Conservation (phyloP, 176 grass and related monocot genomes). For the Cenchrus americanus region DNA sequence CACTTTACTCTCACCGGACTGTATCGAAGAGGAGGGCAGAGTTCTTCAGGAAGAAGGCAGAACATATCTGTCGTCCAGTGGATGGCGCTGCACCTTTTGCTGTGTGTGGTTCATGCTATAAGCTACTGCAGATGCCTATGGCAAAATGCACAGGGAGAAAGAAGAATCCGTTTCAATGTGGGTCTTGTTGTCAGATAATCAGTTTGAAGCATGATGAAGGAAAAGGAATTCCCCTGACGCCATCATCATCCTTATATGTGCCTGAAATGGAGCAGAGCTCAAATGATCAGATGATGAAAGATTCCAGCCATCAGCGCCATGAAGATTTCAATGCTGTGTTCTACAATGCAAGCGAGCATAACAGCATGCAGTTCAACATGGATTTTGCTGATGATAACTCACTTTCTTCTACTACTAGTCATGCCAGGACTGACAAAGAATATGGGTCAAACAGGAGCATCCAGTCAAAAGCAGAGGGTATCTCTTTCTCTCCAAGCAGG, state of each 20-base stretch:
- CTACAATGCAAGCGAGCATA: conserved; percentile 56
- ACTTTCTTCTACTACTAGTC: conserved; percentile 44
- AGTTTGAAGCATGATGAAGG: conserved; percentile 48
- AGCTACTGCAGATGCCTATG: conserved; percentile 75
- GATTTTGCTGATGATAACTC: conserved; percentile 62
- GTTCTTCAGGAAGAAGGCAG: conserved; percentile 64
- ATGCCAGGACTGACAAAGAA: conserved; percentile 43
- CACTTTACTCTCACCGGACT: conserved; percentile 53
- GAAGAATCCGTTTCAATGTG: conserved; percentile 57
- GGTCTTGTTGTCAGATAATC: conserved; percentile 68
- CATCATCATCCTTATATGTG: conserved; percentile 27
- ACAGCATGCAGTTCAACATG: conserved; percentile 46
- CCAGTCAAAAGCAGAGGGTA: conserved; percentile 44
- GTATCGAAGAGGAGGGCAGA: conserved; percentile 54
- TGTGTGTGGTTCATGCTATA: conserved; percentile 74
- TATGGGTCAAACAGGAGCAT: conserved; percentile 50
- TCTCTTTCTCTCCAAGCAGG: conserved; percentile 42
- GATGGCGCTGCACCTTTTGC: conserved; percentile 81
- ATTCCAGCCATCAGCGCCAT: conserved; percentile 50
- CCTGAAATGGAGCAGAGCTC: conserved; percentile 51
- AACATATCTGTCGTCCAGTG: conserved; percentile 60
- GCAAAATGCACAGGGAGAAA: conserved; percentile 53
- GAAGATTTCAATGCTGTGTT: conserved; percentile 45
- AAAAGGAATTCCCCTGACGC: conserved; percentile 24
- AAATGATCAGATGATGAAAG: conserved; percentile 38